Evolutionary conservation across 768 basidiomycete genomes (phyloP).

Genomic region (Astraeus odoratus): DNA sequence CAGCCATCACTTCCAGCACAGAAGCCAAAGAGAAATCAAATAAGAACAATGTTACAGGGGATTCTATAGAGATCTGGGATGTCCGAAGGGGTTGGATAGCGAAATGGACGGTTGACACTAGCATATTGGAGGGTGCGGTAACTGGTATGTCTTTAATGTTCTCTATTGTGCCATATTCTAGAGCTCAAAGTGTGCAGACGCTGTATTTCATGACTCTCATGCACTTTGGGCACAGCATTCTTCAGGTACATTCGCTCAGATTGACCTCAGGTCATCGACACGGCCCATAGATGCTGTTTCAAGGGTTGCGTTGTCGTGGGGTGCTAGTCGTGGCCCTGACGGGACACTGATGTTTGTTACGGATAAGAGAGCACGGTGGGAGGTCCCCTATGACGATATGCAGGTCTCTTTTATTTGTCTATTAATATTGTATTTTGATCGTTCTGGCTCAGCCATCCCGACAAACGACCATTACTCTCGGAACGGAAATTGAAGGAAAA

Average conservation of each 20-base stretch:
- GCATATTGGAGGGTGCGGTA: conserved; percentile 61
- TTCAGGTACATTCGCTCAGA: conserved; percentile 72
- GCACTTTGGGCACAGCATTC: conserved; percentile 67
- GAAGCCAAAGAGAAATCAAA: conserved; percentile 15
- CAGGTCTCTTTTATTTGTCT: conserved; percentile 27
- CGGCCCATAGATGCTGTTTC: conserved; percentile 65
- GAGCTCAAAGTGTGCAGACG: conserved; percentile 36
- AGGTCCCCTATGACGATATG: conserved; percentile 79
- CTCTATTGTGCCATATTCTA: not conserved
- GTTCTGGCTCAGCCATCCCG: conserved; percentile 31
- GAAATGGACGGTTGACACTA: conserved; percentile 71
- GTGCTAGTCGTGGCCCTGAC: conserved; percentile 28
- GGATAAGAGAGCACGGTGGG: conserved; percentile 46
- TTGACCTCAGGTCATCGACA: conserved; percentile 60
- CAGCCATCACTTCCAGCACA: conserved; percentile 1
- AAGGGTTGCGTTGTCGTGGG: conserved; percentile 60
- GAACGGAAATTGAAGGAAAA: conserved; percentile 40
- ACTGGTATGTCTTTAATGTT: conserved; percentile 44
- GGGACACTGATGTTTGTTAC: conserved; percentile 64
- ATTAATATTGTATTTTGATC: not conserved
- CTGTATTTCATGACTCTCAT: conserved; percentile 64
- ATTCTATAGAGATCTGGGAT: conserved; percentile 82
- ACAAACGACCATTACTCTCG: conserved; percentile 14
- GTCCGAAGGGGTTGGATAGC: conserved; percentile 73
- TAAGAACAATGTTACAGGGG: conserved; percentile 28